Conservation (phyloP, 805 yeast genomes). For the Spathaspora boniae region DNA sequence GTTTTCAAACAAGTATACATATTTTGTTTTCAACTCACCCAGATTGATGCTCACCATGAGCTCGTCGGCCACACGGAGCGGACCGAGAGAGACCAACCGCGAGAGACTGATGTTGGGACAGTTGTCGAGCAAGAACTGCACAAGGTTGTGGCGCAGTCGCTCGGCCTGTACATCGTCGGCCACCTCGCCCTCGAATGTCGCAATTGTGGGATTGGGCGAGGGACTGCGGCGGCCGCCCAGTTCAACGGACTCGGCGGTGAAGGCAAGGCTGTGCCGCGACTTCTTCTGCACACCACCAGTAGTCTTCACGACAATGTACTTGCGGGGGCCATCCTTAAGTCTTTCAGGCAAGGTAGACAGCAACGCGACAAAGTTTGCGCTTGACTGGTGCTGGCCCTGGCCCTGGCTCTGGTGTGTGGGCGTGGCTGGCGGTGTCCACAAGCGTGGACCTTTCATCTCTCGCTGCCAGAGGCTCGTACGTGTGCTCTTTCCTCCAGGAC, state of each 20-base stretch:
- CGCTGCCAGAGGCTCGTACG: neutral
- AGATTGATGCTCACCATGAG: conserved; percentile 21
- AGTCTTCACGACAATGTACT: neutral
- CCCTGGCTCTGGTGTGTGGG: too few relatives aligned
- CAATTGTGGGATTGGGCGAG: conserved; percentile 18
- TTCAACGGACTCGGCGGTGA: conserved; percentile 11
- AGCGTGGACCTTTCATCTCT: too few relatives aligned
- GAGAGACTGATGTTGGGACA: conserved; percentile 22
- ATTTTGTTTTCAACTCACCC: conserved; percentile 8
- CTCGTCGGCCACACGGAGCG: conserved; percentile 33
- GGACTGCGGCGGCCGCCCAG: too few relatives aligned
- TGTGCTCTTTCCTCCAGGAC: conserved; percentile 5
- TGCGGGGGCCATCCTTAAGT: too few relatives aligned
- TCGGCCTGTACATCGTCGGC: conserved; percentile 20
- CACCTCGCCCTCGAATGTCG: conserved; percentile 16
- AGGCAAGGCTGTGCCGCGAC: neutral
- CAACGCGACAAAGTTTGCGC: too few relatives aligned
- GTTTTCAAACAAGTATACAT: conserved; percentile 33
- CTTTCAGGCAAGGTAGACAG: too few relatives aligned
- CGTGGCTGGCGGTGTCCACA: too few relatives aligned
- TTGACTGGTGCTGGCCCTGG: too few relatives aligned
- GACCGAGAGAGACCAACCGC: conserved; percentile 28
- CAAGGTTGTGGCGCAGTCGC: conserved; percentile 23
- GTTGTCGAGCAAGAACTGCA: conserved; percentile 24
- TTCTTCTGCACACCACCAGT: neutral